phyloP scores from a whole-genome alignment of 2,329 filamentous ascomycete genomes.

The Chalara sp. region DNA sequence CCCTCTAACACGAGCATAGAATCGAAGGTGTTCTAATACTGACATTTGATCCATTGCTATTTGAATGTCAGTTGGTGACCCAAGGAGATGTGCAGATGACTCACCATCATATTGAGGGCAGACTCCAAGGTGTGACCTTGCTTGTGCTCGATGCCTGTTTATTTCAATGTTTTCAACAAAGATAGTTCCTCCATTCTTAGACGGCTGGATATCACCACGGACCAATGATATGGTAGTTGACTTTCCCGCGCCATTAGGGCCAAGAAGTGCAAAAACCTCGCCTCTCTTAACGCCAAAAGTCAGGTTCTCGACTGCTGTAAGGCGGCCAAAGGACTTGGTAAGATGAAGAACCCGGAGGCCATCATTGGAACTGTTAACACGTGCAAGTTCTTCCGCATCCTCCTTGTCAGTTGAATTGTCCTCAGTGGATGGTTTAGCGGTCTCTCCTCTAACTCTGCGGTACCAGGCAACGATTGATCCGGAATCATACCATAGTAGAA shows the following conservation, averaged over 20 bases:
- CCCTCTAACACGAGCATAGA: slow-evolving; percentile 81
- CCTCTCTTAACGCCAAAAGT: slow-evolving; percentile 74
- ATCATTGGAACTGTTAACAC: slow-evolving; percentile 47
- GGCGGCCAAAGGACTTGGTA: slow-evolving; percentile 70
- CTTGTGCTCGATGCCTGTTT: slow-evolving; percentile 61
- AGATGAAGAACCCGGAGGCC: slow-evolving; percentile 69
- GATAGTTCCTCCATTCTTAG: slow-evolving; percentile 64
- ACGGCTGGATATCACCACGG: slow-evolving; percentile 76
- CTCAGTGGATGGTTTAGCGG: slow-evolving; percentile 2
- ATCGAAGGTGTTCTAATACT: slow-evolving; percentile 75
- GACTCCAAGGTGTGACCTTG: slow-evolving; percentile 75
- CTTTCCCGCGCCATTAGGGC: slow-evolving; percentile 88
- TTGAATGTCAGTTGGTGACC: too few relatives aligned
- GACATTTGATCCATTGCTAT: slow-evolving; percentile 83
- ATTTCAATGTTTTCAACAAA: slow-evolving; percentile 75
- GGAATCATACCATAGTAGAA: slow-evolving; percentile 76
- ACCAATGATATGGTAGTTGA: slow-evolving; percentile 85
- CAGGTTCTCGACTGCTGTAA: slow-evolving; percentile 80
- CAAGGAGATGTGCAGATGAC: not conserved
- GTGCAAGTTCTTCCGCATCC: slow-evolving; percentile 55
- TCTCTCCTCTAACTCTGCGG: slow-evolving; percentile 27
- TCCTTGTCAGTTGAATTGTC: slow-evolving; percentile 35
- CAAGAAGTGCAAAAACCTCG: slow-evolving; percentile 83
- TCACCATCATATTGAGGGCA: slow-evolving; percentile 70
- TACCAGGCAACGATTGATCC: slow-evolving; percentile 56